Conservation (phyloP, 306 rosid species). For the Cicer arietinum region DNA sequence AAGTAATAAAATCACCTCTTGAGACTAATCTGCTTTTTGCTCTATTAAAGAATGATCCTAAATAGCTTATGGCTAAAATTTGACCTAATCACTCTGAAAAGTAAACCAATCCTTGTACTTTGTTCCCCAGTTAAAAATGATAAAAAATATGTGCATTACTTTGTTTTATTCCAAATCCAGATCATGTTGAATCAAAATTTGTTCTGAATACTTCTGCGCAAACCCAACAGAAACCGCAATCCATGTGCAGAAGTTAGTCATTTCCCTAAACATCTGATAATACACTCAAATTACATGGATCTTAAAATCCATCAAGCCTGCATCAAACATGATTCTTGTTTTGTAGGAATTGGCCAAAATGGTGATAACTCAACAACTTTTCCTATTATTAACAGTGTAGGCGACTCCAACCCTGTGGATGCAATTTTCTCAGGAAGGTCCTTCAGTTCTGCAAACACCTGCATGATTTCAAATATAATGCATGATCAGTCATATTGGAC, state of each 20-base stretch:
- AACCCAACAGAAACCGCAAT: constrained; percentile 15
- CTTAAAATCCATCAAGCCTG: constrained; percentile 45
- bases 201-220: constrained; percentile 28
- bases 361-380: constrained; percentile 93
- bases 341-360: constrained; percentile 64
- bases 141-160: constrained; percentile 1
- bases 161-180: constrained; percentile 30
- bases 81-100: constrained; percentile 11
- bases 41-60: constrained; percentile 31
- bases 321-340: constrained; percentile 59
- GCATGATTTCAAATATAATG: constrained; percentile 42
- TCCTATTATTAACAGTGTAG: constrained; percentile 85
- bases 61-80: neutral
- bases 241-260: neutral
- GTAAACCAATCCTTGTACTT: neutral
- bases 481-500: constrained; percentile 33
- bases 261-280: constrained; percentile 11
- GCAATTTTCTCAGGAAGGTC: constrained; percentile 74
- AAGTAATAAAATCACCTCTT: neutral
- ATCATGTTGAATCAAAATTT: constrained; percentile 22
- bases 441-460: constrained; percentile 85
- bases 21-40: neutral
- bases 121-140: constrained; percentile 20
- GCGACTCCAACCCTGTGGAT: constrained; percentile 69
- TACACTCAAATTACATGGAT: neutral